Percentiles rank a stretch among this genome's conserved stretches.
phyloP scores from a whole-genome alignment of 2,329 filamentous ascomycete genomes.

The Penicillium polonicum region DNA sequence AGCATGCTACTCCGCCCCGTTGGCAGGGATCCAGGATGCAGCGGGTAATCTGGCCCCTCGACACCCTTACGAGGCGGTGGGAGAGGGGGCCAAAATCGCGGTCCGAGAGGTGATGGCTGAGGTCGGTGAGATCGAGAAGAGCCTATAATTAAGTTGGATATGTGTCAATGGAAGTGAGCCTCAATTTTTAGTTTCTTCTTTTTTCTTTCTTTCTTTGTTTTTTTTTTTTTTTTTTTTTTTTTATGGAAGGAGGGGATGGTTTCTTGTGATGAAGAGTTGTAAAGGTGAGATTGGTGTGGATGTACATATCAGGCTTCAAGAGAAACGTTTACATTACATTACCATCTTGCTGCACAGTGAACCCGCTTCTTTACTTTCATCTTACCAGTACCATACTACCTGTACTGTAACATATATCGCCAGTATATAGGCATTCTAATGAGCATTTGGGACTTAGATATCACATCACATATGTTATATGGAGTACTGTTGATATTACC shows the following conservation, averaged over 20 bases:
- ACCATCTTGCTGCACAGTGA: too few relatives aligned
- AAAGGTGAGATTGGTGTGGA: too few relatives aligned
- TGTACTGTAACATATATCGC: too few relatives aligned
- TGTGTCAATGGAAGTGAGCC: neutral
- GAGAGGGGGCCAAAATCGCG: conserved; percentile 44
- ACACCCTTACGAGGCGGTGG: conserved; percentile 56
- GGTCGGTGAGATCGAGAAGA: conserved; percentile 21
- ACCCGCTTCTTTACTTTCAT: too few relatives aligned
- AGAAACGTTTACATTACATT: too few relatives aligned
- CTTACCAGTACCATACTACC: too few relatives aligned
- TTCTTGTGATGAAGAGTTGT: too few relatives aligned
- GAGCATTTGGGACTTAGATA: neutral
- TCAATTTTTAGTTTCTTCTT: neutral
- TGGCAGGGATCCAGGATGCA: conserved; percentile 60
- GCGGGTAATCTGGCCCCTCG: conserved; percentile 58
- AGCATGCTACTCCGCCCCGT: conserved; percentile 57
- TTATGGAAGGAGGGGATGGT: too few relatives aligned
- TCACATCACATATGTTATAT: neutral
- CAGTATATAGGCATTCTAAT: neutral
- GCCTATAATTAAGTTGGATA: conserved; percentile 1
- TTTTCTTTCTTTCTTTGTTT: too few relatives aligned
- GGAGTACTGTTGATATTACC: too few relatives aligned
- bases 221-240: too few relatives aligned
- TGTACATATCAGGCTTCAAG: too few relatives aligned
- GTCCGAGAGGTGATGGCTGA: conserved; percentile 35